A percentile compares a stretch with the other conserved stretches of the same genome.
phyloP scores from a whole-genome alignment of 1,284 basidiomycete species.

The Sporisorium iseilematis-ciliati region DNA sequence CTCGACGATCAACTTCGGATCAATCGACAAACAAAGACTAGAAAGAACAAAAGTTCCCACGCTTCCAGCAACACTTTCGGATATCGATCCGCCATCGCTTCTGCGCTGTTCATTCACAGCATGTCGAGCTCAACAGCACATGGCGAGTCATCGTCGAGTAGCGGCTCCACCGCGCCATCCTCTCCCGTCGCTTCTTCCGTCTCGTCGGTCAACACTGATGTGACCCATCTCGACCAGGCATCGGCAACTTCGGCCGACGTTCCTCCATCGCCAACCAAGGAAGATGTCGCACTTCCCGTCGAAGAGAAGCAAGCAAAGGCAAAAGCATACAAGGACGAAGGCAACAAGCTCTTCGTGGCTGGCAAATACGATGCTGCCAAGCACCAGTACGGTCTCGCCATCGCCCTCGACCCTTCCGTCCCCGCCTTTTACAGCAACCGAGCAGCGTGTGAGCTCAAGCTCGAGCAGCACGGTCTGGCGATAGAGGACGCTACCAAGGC shows the following conservation, averaged over 20 bases:
- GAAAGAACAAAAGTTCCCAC: not conserved
- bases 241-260: constrained; percentile 61
- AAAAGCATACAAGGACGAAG: constrained; percentile 56
- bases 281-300: constrained; percentile 45
- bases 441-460: constrained; percentile 68
- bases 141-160: constrained; percentile 26
- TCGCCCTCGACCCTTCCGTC: constrained; percentile 60
- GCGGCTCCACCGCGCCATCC: constrained; percentile 29
- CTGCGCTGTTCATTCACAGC: not conserved
- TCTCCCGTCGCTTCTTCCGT: constrained; percentile 38
- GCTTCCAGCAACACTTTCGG: not conserved
- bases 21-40: not conserved
- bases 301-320: constrained; percentile 54
- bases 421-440: constrained; percentile 64
- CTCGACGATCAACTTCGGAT: not conserved
- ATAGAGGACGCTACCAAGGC: constrained; percentile 75
- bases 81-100: not conserved
- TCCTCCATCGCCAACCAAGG: constrained; percentile 51
- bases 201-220: constrained; percentile 35
- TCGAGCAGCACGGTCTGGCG: constrained; percentile 68
- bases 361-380: constrained; percentile 62
- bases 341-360: constrained; percentile 63
- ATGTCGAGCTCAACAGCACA: constrained; percentile 26
- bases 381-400: constrained; percentile 59
- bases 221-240: constrained; percentile 42